phyloP scores from a whole-genome alignment of 805 yeast species.

The Ogataea dorogensis region DNA sequence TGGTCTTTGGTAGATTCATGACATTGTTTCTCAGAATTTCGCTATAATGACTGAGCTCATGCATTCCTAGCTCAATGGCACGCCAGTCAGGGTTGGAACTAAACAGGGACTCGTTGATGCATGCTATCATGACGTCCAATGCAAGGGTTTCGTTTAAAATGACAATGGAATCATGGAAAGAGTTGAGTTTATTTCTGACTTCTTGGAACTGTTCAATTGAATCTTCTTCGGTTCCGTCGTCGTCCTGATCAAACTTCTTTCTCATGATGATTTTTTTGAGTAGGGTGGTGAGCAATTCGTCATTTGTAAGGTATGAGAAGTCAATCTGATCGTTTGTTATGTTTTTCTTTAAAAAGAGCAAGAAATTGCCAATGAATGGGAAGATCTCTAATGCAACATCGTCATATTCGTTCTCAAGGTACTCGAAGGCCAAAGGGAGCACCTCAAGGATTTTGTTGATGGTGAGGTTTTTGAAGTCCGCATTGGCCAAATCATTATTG shows the following conservation, averaged over 20 bases:
- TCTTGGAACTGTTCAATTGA: slow-evolving; percentile 77
- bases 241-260: slow-evolving; percentile 72
- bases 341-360: slow-evolving; percentile 64
- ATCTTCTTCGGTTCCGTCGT: slow-evolving; percentile 62
- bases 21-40: slow-evolving; percentile 77
- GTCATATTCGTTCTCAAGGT: slow-evolving; percentile 80
- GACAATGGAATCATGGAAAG: slow-evolving; percentile 80
- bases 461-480: slow-evolving; percentile 37
- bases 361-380: slow-evolving; percentile 72
- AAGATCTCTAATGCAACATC: slow-evolving; percentile 84
- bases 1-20: slow-evolving; percentile 66
- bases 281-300: slow-evolving; percentile 58
- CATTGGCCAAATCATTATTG: slow-evolving; percentile 36
- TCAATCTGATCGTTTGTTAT: slow-evolving; percentile 36
- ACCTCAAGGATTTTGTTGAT: slow-evolving; percentile 53
- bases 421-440: slow-evolving; percentile 70
- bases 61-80: slow-evolving; percentile 80
- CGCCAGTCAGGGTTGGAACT: slow-evolving; percentile 58
- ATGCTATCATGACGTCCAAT: slow-evolving; percentile 36
- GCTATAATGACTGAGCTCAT: slow-evolving; percentile 72
- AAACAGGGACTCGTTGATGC: slow-evolving; percentile 48
- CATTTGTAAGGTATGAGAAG: slow-evolving; percentile 31
- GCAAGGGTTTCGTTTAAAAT: slow-evolving; percentile 38
- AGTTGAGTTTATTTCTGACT: slow-evolving; percentile 67
- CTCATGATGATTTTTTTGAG: slow-evolving; percentile 71